A percentile compares a stretch with the other conserved stretches of the same genome.
Conservation (phyloP, 2,329 filamentous ascomycete species). For the Aspergillus floridensis region DNA sequence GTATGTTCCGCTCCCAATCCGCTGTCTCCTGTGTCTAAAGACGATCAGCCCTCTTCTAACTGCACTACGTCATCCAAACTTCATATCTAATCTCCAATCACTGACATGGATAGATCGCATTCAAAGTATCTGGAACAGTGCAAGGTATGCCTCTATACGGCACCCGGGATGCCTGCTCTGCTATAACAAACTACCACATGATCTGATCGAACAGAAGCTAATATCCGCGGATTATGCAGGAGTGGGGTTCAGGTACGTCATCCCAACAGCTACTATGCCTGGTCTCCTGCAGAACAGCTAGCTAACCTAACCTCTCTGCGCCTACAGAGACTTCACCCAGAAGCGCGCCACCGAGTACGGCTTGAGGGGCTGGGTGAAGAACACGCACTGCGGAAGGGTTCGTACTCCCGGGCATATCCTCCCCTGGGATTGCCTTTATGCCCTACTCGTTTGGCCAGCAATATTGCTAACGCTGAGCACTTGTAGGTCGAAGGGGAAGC, state of each 20-base stretch:
- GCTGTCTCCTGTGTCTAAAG: no score
- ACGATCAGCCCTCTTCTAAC: neutral
- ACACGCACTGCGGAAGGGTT: constrained; percentile 48
- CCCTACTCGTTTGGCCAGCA: neutral
- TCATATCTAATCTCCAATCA: neutral
- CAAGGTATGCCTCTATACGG: constrained; percentile 56
- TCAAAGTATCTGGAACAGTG: constrained; percentile 63
- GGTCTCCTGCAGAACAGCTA: neutral
- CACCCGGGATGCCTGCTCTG: no score
- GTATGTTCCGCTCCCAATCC: constrained; percentile 4
- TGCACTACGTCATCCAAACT: constrained; percentile 8
- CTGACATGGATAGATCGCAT: constrained; percentile 31
- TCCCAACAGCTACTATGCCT: neutral
- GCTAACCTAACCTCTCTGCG: neutral
- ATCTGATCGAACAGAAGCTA: neutral
- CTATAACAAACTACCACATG: neutral
- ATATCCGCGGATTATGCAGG: constrained; percentile 15
- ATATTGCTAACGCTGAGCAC: neutral
- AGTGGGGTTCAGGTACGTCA: constrained; percentile 33
- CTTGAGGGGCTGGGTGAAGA: constrained; percentile 50
- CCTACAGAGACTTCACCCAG: constrained; percentile 42
- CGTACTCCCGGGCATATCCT: constrained; percentile 7
- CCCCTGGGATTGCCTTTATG: neutral
- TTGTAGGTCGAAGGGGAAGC: constrained; percentile 82
- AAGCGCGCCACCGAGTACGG: constrained; percentile 42